Evolutionary conservation across 768 basidiomycete genomes (phyloP), one percentile per base, ranked within the genome.

Genomic region (Phlebiopsis flavidoalba): DNA sequence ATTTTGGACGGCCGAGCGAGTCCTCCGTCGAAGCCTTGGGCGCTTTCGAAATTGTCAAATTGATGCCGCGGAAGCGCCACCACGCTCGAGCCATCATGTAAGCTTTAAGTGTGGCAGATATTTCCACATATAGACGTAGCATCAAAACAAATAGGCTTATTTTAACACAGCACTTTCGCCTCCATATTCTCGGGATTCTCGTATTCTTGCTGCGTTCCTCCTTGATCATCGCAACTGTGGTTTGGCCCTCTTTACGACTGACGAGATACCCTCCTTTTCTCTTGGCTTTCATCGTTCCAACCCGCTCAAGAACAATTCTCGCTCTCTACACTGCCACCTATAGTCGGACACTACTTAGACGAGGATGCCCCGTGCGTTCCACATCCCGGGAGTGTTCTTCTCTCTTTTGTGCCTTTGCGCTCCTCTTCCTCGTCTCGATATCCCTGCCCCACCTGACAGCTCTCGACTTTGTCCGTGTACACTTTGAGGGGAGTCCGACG

Each of bases 371-470:
- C 79, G 84, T 63, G 66, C 72, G 24, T 83, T 87, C 74, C 86
- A 85, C 67, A 75, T 90, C 61, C 85, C 86, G 3, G 86, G 83
- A 35, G 65, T 82, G 40, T 71, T 84, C 64, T 78, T 83, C 65
- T n/a, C 73, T 90, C 57, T 75, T 83, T 66, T 73, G 71, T 48
- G 89, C 90, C 26, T 80, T 90, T 60, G 79, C 87, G 1, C 80
- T 91, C 63, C 81, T 80, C 65, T 76, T 91, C 69, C 74, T 91
- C 63, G 81, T 84, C 35, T 85, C 89, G 12, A 78, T 92, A 53
- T 91, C 89, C 15, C 75, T 91, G 3, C 90, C 91, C 0, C 85
- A 75, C 73, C 76, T 92, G 21, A 77, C 85, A 19, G 82, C 80
- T 0, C 75, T 91, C 65, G 89, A 91, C 72, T 77, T 92, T 67